These are phyloP conservation scores for Lipomyces yamanashiensis DNA, from an alignment of 805 yeast genomes.

Conservation along the genomic window DNA sequence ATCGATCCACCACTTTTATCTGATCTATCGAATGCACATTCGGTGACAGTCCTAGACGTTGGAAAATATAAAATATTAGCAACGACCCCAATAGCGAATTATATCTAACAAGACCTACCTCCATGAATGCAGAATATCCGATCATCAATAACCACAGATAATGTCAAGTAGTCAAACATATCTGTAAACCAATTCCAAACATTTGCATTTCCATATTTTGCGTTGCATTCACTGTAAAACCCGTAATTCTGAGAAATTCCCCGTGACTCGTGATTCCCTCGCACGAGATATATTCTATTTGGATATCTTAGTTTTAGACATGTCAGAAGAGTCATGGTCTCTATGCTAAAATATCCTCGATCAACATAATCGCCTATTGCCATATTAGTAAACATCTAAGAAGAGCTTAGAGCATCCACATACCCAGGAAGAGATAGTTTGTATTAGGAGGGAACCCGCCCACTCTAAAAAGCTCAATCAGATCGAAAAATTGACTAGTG, in stretches of 20 bases:
- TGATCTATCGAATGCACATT: conserved; percentile 93
- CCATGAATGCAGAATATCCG: conserved; percentile 95
- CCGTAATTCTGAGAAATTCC: conserved; percentile 98
- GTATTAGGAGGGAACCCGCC: conserved; percentile 95
- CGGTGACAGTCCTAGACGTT: conserved; percentile 63
- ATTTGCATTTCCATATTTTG: conserved; percentile 78
- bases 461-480: conserved; percentile 87
- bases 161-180: conserved; percentile 85
- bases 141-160: conserved; percentile 88
- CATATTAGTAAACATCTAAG: neutral
- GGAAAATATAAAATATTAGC: neutral
- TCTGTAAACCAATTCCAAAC: conserved; percentile 93
- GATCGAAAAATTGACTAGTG: conserved; percentile 82
- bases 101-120: conserved; percentile 51
- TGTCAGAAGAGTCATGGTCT: conserved; percentile 82
- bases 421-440: conserved; percentile 80
- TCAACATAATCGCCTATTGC: conserved; percentile 85
- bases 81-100: neutral
- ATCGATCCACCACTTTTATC: conserved; percentile 85
- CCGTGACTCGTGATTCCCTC: conserved; percentile 97
- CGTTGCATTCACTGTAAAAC: conserved; percentile 89
- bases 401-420: neutral
- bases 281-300: conserved; percentile 71
- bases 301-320: conserved; percentile 89
- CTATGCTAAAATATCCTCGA: conserved; percentile 90